Evolutionary conservation across 1,284 basidiomycete species (phyloP).

Genomic region (Irpex sp.): DNA sequence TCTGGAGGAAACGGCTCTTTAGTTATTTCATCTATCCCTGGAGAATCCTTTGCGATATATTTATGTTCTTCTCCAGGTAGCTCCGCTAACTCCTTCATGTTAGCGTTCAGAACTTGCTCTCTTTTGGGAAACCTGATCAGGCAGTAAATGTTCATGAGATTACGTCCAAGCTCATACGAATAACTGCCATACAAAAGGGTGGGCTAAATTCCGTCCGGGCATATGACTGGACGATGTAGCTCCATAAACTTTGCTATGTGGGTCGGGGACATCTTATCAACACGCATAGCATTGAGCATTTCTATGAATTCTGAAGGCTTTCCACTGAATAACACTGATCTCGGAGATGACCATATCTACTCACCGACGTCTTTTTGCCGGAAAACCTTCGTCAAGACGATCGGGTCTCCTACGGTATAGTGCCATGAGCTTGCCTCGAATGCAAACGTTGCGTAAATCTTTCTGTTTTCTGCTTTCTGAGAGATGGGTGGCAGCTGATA

Average conservation of each 20-base stretch:
- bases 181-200: constrained; percentile 66
- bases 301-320: constrained; percentile 49
- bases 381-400: constrained; percentile 37
- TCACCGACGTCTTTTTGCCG: constrained; percentile 53
- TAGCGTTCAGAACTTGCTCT: constrained; percentile 31
- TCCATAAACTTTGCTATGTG: constrained; percentile 54
- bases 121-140: constrained; percentile 51
- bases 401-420: constrained; percentile 35
- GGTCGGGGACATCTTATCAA: constrained; percentile 43
- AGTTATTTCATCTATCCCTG: too few relatives aligned
- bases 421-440: constrained; percentile 70
- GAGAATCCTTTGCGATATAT: too few relatives aligned
- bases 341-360: constrained; percentile 7
- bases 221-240: constrained; percentile 57
- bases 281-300: constrained; percentile 74
- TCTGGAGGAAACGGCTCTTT: too few relatives aligned
- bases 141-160: neutral
- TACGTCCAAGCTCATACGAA: too few relatives aligned
- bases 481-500: constrained; percentile 79
- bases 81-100: too few relatives aligned
- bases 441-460: constrained; percentile 44
- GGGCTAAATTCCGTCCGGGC: constrained; percentile 72
- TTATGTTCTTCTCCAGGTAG: too few relatives aligned
- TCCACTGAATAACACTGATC: neutral
- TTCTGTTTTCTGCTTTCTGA: constrained; percentile 26